phyloP scores from a whole-genome alignment of 2,329 filamentous ascomycete genomes.

The Zymoseptoria ardabiliae region DNA sequence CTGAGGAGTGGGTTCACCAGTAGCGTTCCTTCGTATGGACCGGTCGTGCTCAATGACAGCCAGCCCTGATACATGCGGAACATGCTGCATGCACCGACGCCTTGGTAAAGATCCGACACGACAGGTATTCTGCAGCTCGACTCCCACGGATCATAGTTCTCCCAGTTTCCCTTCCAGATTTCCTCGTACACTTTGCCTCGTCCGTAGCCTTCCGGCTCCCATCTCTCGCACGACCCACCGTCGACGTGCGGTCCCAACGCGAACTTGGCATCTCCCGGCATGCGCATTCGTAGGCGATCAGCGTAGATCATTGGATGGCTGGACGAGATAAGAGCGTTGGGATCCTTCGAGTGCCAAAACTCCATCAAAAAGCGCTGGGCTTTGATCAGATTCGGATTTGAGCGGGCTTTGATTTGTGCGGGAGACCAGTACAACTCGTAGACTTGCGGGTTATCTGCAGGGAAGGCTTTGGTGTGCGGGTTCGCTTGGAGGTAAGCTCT shows the following conservation, averaged over 20 bases:
- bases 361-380: constrained; percentile 43
- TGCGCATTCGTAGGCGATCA: constrained; percentile 46
- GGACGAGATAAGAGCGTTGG: constrained; percentile 37
- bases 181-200: constrained; percentile 60
- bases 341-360: constrained; percentile 42
- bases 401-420: constrained; percentile 40
- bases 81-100: constrained; percentile 73
- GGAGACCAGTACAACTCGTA: constrained; percentile 47
- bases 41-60: constrained; percentile 69
- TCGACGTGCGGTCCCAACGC: constrained; percentile 52
- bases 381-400: constrained; percentile 41
- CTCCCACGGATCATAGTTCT: constrained; percentile 77
- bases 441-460: constrained; percentile 42
- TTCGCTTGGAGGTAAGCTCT: constrained; percentile 40
- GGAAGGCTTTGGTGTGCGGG: constrained; percentile 42
- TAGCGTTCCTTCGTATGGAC: constrained; percentile 69
- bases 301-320: constrained; percentile 42
- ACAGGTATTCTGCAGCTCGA: constrained; percentile 60
- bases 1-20: constrained; percentile 72
- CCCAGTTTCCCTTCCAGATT: constrained; percentile 70
- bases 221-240: constrained; percentile 45
- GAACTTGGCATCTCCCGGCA: constrained; percentile 46
- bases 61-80: constrained; percentile 89
- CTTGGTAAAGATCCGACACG: constrained; percentile 68
- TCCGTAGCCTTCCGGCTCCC: constrained; percentile 55